Evolutionary conservation across 805 yeast species (phyloP), one percentile per base, ranked within the genome.

Genomic region (Yamadazyma akitaensis): DNA sequence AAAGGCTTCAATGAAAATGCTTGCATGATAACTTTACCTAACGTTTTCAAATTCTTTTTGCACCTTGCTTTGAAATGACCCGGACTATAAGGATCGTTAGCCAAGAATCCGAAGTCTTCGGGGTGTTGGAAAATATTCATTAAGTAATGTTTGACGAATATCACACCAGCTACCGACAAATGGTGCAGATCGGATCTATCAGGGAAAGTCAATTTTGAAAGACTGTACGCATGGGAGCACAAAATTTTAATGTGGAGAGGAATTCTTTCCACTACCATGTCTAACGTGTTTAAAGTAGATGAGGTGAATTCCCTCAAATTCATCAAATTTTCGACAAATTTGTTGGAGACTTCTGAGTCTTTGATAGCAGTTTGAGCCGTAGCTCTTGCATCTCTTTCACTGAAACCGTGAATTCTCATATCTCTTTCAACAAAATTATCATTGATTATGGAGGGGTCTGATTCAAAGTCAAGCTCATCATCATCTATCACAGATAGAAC

Each of bases 261-360:
- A 12, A 71, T 38, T 9, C 57, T 58, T 1, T 68, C 67, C 13
- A 81, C 58, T 28, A 66, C 64, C 2, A 59, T 61, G 21, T 75
- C 76, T 19, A 90, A 56, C 0, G 77, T 57, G 16, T 77, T 77
- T 54, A 88, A 70, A 9, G 87, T 67, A 46, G 80, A 80, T 21
- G 85, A 79, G 0, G 88, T 71, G 37, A 76, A 72, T 51, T 87
- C 96, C 62, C 98, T 79, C 43, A 94, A 65, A 18, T 70, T 69
- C 63, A 87, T 87, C 57, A 94, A 68, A 55, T 94, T 91, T 31
- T 73, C 64, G 30, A 94, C 83, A 61, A 88, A 94, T 37, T 75
- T 73, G 0, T 67, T 64, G 30, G 94, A 77, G 0, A 92, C 89
- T n/a, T 77, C 82, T 1, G 82, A 77, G 53, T 88, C 91, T 52